Percentiles rank a stretch among this genome's conserved stretches.
Conservation (phyloP, 2,329 filamentous ascomycete genomes). For the Botrytis aclada region DNA sequence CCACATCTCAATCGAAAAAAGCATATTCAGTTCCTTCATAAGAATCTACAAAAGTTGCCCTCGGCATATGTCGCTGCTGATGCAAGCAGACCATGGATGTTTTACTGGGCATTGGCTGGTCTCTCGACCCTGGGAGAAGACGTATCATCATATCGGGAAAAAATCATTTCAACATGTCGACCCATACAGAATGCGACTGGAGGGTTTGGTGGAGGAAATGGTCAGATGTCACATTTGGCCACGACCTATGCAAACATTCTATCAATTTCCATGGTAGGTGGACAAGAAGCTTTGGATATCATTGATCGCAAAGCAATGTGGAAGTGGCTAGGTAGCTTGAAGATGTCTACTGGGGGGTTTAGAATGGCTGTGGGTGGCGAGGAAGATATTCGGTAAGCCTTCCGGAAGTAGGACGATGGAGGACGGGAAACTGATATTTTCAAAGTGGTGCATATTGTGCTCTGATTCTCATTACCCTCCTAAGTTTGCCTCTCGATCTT, state of each 20-base stretch:
- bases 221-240: constrained; percentile 84
- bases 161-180: constrained; percentile 70
- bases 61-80: constrained; percentile 71
- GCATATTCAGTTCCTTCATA: constrained; percentile 61
- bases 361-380: constrained; percentile 82
- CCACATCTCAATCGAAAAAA: constrained; percentile 66
- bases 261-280: constrained; percentile 74
- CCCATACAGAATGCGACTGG: constrained; percentile 80
- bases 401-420: constrained; percentile 1
- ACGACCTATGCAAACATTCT: constrained; percentile 83
- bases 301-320: constrained; percentile 84
- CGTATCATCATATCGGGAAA: constrained; percentile 59
- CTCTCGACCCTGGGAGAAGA: constrained; percentile 77
- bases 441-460: constrained; percentile 86
- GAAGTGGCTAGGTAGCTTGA: constrained; percentile 83
- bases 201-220: constrained; percentile 91
- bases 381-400: constrained; percentile 77
- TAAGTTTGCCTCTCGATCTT: constrained; percentile 78
- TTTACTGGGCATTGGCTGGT: constrained; percentile 86
- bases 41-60: constrained; percentile 60
- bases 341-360: constrained; percentile 87
- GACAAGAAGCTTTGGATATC: constrained; percentile 66
- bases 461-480: constrained; percentile 75
- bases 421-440: constrained; percentile 27
- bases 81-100: constrained; percentile 86